phyloP scores from a whole-genome alignment of 345 rosid species.

The Heritiera fomes region DNA sequence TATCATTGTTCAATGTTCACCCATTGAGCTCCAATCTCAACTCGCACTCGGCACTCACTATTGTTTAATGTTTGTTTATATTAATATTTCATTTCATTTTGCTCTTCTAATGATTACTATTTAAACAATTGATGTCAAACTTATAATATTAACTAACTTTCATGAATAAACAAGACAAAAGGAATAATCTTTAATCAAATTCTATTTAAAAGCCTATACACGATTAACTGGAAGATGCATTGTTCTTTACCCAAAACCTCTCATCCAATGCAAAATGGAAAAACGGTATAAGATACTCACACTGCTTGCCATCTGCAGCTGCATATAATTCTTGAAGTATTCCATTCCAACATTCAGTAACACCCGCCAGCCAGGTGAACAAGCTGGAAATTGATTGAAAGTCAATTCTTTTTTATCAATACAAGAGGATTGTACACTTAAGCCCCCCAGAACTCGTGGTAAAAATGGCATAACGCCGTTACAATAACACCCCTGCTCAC shows the following conservation, averaged over 20 bases:
- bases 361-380: not conserved
- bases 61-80: not conserved
- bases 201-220: not conserved
- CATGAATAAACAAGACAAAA: conserved; percentile 5
- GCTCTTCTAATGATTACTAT: not conserved
- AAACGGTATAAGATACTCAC: conserved; percentile 8
- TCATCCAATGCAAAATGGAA: not conserved
- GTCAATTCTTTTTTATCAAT: not conserved
- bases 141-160: not conserved
- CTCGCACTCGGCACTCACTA: conserved; percentile 25
- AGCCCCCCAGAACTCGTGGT: not conserved
- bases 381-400: conserved; percentile 2
- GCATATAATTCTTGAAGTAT: not conserved
- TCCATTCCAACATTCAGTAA: not conserved
- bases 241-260: conserved; percentile 13
- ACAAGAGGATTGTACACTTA: not conserved
- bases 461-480: not conserved
- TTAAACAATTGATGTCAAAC: not conserved
- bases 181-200: conserved; percentile 15
- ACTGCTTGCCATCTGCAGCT: not conserved
- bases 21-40: conserved; percentile 22
- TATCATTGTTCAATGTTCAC: not conserved
- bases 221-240: conserved; percentile 2
- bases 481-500: not conserved
- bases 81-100: too few relatives aligned